phyloP scores from a whole-genome alignment of 2,329 filamentous ascomycete species.

The Xylaria sp. region DNA sequence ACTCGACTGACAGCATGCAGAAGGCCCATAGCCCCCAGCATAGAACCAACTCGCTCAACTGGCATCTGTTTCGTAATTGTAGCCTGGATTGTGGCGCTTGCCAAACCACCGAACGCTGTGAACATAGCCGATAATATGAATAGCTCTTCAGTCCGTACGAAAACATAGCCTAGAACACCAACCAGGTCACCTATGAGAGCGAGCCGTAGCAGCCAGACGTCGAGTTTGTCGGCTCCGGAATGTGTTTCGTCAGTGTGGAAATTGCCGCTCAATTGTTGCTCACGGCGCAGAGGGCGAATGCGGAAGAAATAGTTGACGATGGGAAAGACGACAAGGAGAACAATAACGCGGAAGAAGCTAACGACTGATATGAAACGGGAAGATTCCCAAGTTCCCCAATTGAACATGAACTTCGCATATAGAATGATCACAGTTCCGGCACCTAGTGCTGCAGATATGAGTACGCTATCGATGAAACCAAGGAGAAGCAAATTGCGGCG shows the following conservation, averaged over 20 bases:
- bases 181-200: constrained; percentile 80
- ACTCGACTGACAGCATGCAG: constrained; percentile 85
- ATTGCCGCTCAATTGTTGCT: constrained; percentile 52
- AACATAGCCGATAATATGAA: constrained; percentile 79
- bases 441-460: constrained; percentile 85
- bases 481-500: constrained; percentile 85
- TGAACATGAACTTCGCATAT: constrained; percentile 82
- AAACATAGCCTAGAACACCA: constrained; percentile 79
- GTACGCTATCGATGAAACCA: constrained; percentile 80
- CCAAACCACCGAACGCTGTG: constrained; percentile 83
- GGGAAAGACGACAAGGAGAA: constrained; percentile 80
- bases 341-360: constrained; percentile 78
- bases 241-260: constrained; percentile 59
- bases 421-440: constrained; percentile 83
- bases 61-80: constrained; percentile 92
- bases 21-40: constrained; percentile 89
- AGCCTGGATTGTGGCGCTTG: constrained; percentile 83
- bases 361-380: constrained; percentile 83
- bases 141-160: constrained; percentile 67
- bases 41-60: constrained; percentile 79
- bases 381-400: constrained; percentile 83
- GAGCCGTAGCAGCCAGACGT: constrained; percentile 78
- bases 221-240: constrained; percentile 78
- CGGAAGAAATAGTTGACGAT: constrained; percentile 80
- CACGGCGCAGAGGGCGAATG: constrained; percentile 58